Percentiles rank a stretch among this genome's conserved stretches.
These are phyloP conservation scores for Capsicum baccatum DNA, from an alignment of 257 asterid genomes.

Conservation along the genomic window DNA sequence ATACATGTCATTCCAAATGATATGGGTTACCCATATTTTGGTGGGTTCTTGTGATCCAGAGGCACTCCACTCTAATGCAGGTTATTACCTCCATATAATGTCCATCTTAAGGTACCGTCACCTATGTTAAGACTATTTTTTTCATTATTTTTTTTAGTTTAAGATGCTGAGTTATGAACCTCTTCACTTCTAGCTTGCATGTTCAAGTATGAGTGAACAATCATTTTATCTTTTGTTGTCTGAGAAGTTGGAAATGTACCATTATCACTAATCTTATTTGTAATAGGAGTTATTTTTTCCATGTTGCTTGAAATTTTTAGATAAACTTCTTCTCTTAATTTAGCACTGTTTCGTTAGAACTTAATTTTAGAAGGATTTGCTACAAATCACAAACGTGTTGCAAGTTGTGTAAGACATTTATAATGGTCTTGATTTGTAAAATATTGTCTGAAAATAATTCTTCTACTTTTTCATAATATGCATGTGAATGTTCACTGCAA, in stretches of 20 bases:
- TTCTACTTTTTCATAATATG: neutral
- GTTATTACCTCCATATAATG: conserved; percentile 41
- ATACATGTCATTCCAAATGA: conserved; percentile 95
- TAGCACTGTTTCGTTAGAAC: neutral
- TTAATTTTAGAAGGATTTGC: neutral
- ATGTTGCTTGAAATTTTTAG: neutral
- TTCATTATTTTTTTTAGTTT: no score
- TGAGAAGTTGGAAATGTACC: neutral
- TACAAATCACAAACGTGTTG: neutral
- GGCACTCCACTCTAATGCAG: conserved; percentile 60
- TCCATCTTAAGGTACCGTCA: neutral
- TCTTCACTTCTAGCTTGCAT: neutral
- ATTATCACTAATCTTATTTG: neutral
- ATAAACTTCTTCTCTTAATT: neutral
- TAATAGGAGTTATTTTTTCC: neutral
- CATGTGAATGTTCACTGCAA: no score
- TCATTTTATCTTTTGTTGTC: neutral
- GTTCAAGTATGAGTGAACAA: neutral
- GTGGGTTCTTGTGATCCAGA: conserved; percentile 80
- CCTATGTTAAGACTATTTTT: no score
- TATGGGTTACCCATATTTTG: conserved; percentile 83
- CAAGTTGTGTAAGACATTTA: neutral
- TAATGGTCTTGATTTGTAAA: neutral
- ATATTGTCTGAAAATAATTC: neutral
- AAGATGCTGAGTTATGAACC: no score